These are phyloP conservation scores for Scedosporium dehoogii DNA, from an alignment of 2,329 filamentous ascomycete species.

Conservation along the genomic window DNA sequence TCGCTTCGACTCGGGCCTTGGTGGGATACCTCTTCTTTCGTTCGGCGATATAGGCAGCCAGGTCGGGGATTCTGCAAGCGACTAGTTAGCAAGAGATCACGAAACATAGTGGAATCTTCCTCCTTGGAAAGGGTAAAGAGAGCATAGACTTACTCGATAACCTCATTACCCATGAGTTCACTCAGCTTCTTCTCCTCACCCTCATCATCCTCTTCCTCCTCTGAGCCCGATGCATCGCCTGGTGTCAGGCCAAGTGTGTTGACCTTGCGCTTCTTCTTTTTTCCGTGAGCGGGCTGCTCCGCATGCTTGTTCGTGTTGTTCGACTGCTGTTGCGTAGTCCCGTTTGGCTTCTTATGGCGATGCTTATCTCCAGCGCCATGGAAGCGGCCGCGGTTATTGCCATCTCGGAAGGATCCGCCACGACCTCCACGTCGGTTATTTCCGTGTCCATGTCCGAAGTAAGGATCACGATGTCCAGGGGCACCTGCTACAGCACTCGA, in stretches of 20 bases:
- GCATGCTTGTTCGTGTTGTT: constrained; percentile 5
- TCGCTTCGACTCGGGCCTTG: constrained; percentile 55
- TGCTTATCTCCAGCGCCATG: constrained; percentile 34
- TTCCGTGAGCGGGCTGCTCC: constrained; percentile 22
- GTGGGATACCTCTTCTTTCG: constrained; percentile 75
- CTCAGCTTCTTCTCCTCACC: constrained; percentile 59
- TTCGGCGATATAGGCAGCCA: constrained; percentile 72
- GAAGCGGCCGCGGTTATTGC: constrained; percentile 31
- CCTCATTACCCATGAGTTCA: constrained; percentile 45
- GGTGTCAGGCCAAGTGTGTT: constrained; percentile 65
- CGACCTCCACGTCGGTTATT: constrained; percentile 25
- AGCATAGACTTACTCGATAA: constrained; percentile 37
- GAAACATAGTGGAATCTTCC: too few species aligned
- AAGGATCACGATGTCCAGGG: constrained; percentile 21
- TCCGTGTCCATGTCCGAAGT: constrained; percentile 19
- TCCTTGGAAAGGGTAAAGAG: background rate
- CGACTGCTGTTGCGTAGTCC: constrained; percentile 16
- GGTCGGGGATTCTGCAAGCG: constrained; percentile 47
- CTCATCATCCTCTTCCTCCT: constrained; percentile 61
- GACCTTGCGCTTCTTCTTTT: constrained; percentile 63
- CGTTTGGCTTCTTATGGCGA: constrained; percentile 10
- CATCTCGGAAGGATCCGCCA: constrained; percentile 25
- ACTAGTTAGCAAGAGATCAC: background rate
- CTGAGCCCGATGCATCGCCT: constrained; percentile 51
- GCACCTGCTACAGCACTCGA: background rate